Percentiles rank a stretch among this genome's conserved stretches.
Conservation (phyloP, 805 yeast genomes). For the Teunomyces funiuensis region DNA sequence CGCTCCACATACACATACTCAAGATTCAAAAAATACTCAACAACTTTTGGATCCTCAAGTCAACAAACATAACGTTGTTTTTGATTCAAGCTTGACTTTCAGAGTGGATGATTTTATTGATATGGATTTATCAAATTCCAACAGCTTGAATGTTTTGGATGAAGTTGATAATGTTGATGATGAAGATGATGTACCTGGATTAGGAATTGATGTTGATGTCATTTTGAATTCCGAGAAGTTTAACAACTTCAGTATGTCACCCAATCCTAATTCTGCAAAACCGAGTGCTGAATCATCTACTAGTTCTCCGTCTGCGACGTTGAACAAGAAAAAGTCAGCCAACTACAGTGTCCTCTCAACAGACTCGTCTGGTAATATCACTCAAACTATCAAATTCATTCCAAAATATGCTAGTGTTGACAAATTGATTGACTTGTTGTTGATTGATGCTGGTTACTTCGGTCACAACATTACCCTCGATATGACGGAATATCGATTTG, state of each 20-base stretch:
- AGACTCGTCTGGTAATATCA: conserved; percentile 9
- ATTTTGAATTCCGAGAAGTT: conserved; percentile 41
- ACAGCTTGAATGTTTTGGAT: conserved; percentile 17
- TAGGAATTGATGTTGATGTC: conserved; percentile 45
- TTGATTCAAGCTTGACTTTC: conserved; percentile 34
- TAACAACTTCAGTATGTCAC: conserved; percentile 26
- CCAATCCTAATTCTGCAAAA: conserved; percentile 10
- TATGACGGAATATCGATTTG: conserved; percentile 40
- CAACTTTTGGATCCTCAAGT: conserved; percentile 16
- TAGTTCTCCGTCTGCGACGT: background rate
- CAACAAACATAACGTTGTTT: conserved; percentile 23
- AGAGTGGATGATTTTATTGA: conserved; percentile 38
- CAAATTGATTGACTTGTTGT: conserved; percentile 74
- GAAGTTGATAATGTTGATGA: conserved; percentile 31
- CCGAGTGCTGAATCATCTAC: background rate
- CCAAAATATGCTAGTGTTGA: conserved; percentile 60
- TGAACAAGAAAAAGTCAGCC: conserved; percentile 14
- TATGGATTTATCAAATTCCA: conserved; percentile 14
- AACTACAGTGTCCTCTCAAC: conserved; percentile 22
- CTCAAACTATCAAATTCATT: conserved; percentile 8
- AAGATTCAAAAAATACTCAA: conserved; percentile 8
- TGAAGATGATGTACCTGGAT: conserved; percentile 39
- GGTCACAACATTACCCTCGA: conserved; percentile 34
- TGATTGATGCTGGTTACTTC: conserved; percentile 66
- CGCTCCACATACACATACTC: background rate